Conservation (phyloP, 257 asterid species). For the Voacanga thouarsii region DNA sequence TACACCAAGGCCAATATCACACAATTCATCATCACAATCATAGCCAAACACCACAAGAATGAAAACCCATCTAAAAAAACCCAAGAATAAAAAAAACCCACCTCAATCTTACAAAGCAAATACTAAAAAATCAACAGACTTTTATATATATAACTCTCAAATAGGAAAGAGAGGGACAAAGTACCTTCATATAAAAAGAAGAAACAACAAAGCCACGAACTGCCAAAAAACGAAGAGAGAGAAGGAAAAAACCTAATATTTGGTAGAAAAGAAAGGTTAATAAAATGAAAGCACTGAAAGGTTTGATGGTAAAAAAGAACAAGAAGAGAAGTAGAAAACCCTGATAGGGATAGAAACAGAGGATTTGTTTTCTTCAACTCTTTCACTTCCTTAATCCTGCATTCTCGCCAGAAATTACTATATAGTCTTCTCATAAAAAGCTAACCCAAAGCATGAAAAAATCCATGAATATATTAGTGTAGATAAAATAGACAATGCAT, state of each 20-base stretch:
- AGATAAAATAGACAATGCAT: no score
- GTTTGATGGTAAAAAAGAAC: constrained; percentile 15
- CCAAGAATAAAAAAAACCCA: constrained; percentile 22
- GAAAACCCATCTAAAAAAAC: constrained; percentile 10
- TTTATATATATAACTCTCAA: not conserved
- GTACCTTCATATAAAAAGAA: constrained; percentile 37
- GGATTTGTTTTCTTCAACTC: constrained; percentile 84
- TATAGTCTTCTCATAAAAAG: not conserved
- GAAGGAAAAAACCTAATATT: not conserved
- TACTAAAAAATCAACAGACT: constrained; percentile 14
- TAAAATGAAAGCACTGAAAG: constrained; percentile 9
- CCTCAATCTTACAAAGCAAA: constrained; percentile 31
- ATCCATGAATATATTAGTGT: no score
- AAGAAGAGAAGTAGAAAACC: constrained; percentile 5
- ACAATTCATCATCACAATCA: not conserved
- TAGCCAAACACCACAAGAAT: not conserved
- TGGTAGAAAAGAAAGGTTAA: constrained; percentile 25
- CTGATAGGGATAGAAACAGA: constrained; percentile 51
- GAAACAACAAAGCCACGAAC: constrained; percentile 5
- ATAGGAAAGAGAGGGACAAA: constrained; percentile 8
- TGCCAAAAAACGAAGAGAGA: constrained; percentile 14
- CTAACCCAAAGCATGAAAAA: no score
- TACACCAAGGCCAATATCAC: no score
- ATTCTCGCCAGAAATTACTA: constrained; percentile 56
- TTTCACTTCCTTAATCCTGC: constrained; percentile 60